A percentile compares a stretch with the other conserved stretches of the same genome.
phyloP scores from a whole-genome alignment of 2,329 filamentous ascomycete genomes.

The Elsinoe necatrix region DNA sequence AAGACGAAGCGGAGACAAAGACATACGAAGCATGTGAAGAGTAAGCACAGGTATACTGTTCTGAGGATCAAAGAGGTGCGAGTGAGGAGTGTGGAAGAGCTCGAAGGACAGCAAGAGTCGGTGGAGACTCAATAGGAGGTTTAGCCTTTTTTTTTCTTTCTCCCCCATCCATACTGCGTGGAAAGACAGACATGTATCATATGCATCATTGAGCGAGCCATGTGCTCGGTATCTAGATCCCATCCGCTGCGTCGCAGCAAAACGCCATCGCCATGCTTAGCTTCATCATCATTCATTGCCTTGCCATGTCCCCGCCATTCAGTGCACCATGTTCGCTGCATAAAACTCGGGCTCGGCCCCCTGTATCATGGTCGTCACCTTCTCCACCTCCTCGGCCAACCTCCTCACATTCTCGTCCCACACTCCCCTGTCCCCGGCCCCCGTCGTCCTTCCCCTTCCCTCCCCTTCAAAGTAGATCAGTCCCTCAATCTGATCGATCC shows the following conservation, averaged over 20 bases:
- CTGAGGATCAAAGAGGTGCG: constrained; percentile 75
- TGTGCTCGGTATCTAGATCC: constrained; percentile 11
- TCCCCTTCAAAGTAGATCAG: constrained; percentile 81
- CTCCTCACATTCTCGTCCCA: constrained; percentile 88
- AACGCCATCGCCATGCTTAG: constrained; percentile 14
- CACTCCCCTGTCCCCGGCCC: constrained; percentile 64
- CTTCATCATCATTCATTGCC: background rate
- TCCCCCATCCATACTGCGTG: background rate
- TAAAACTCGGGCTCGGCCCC: constrained; percentile 59
- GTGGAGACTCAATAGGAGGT: too few species aligned
- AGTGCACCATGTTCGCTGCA: constrained; percentile 18
- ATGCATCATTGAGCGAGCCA: background rate
- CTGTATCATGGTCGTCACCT: constrained; percentile 71
- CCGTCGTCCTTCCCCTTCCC: constrained; percentile 37
- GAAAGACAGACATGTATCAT: constrained; percentile 11
- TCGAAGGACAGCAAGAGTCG: constrained; percentile 34
- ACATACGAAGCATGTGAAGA: constrained; percentile 64
- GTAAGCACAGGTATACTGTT: constrained; percentile 86
- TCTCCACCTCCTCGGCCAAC: constrained; percentile 82
- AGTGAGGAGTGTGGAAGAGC: constrained; percentile 51
- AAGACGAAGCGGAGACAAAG: constrained; percentile 58
- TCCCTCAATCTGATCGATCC: constrained; percentile 88
- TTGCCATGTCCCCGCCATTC: too few species aligned
- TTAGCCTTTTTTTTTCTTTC: too few species aligned
- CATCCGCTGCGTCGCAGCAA: background rate